A percentile compares a stretch with the other conserved stretches of the same genome.
Conservation (phyloP, 176 grass and related monocot species). For the Carex kokanica region DNA sequence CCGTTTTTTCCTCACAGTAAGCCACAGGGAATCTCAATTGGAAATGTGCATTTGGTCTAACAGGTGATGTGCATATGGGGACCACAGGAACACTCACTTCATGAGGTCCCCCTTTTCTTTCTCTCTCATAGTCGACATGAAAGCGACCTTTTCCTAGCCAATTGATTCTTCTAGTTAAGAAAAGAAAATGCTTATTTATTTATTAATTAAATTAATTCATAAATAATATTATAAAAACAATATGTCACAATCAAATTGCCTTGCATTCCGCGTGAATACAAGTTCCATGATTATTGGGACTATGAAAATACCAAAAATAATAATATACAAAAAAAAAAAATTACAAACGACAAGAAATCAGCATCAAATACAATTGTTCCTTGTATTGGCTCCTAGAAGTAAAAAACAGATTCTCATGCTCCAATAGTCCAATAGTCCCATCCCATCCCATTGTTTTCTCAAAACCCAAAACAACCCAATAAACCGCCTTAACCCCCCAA, state of each 20-base stretch:
- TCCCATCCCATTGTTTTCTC: slow-evolving; percentile 25
- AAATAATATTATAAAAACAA: too few species aligned
- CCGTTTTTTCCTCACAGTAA: not conserved
- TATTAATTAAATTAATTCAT: not conserved
- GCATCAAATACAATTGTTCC: slow-evolving; percentile 11
- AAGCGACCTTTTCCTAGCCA: not conserved
- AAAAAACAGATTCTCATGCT: not conserved
- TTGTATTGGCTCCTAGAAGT: not conserved
- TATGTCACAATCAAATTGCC: not conserved
- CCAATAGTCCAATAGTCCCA: too few species aligned
- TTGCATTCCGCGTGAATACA: not conserved
- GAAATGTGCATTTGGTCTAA: not conserved
- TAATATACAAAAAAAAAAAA: not conserved
- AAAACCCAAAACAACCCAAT: slow-evolving; percentile 12
- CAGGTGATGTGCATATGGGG: not conserved
- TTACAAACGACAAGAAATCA: not conserved
- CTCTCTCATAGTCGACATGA: slow-evolving; percentile 17
- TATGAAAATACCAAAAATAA: not conserved
- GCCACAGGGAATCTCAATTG: not conserved
- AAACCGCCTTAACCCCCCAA: not conserved
- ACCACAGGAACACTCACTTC: not conserved
- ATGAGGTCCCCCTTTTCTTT: not conserved
- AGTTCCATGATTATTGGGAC: not conserved
- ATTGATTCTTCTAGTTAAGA: slow-evolving; percentile 9
- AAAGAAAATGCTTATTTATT: not conserved